Evolutionary conservation across 2,329 filamentous ascomycete species (phyloP), one percentile per base, ranked within the genome.

Genomic region (Curvularia sp.): DNA sequence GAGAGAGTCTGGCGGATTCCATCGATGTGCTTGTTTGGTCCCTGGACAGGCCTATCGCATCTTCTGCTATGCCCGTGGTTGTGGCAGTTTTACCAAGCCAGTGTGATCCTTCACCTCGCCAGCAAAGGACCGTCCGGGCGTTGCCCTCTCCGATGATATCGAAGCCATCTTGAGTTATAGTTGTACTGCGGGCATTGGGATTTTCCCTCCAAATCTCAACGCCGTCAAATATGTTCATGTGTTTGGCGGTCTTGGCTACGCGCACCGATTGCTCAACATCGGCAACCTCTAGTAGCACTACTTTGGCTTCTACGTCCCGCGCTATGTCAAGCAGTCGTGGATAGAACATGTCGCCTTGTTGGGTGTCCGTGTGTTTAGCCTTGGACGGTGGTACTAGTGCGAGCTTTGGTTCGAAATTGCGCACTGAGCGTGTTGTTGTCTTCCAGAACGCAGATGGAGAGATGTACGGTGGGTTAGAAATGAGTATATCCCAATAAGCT

Each of bases 401-500:
- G 12, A 91, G 78, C 63, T 81, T 85, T 3, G 95, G 95, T 77
- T 99, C 95, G 73, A 87, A 92, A 46, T 87, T 87, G 15, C 92
- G 86, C 30, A 97, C 94, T 12, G 91, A 94, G 26, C 88, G 85
- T 1, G 84, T 81, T 1, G 89, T 93, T 18, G 86, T 85, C 39
- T 77, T 83, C 39, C 82, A 77, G 69, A 91, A 93, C 7, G 85
- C 85, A 3, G 0, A 63, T 0, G 82, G 79, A 1, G 93, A 96
- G 50, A 98, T 89, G 74, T 98, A 98, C 0, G 95, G 95, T 15
- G 95, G 95, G 70, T 99, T 99, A 1, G 90, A 90, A 35, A 95
- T 85, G 1, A 99, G 77, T 4, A 98, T 78, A 61, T 96, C 71
- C 75, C 75, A 77, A 41, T 71, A 70, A 8, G 42, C 53, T 1